These are phyloP conservation scores for Boechera divaricarpa DNA, from an alignment of 345 rosid species.

Conservation along the genomic window DNA sequence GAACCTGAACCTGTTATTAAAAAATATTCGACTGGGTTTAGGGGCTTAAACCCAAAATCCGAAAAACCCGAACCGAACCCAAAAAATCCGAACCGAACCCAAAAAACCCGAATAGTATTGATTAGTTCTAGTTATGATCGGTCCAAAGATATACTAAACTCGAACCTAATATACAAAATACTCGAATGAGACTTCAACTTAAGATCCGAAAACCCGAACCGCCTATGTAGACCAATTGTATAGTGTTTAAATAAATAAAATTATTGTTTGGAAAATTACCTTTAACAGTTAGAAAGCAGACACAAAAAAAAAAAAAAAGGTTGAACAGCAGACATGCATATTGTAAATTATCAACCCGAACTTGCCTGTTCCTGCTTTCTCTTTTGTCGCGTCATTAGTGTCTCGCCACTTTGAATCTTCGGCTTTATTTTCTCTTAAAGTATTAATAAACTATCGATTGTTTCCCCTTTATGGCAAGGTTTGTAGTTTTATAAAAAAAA, in stretches of 20 bases:
- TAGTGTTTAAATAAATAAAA: not conserved
- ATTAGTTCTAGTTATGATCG: too few relatives aligned
- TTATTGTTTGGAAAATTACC: too few relatives aligned
- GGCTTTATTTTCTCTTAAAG: conserved; percentile 1
- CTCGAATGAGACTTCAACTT: too few relatives aligned
- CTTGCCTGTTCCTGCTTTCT: not conserved
- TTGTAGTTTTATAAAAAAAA: not conserved
- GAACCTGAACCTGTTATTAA: too few relatives aligned
- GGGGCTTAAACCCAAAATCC: too few relatives aligned
- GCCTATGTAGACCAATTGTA: not conserved
- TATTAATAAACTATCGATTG: not conserved
- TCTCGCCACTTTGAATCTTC: not conserved
- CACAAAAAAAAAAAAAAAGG: not conserved
- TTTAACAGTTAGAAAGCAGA: not conserved
- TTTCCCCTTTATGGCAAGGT: not conserved
- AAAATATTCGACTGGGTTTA: too few relatives aligned
- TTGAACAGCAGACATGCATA: not conserved
- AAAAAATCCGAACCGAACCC: too few relatives aligned
- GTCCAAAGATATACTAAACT: too few relatives aligned
- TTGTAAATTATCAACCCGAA: not conserved
- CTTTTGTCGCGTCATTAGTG: conserved; percentile 8
- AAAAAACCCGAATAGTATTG: too few relatives aligned
- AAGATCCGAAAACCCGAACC: too few relatives aligned
- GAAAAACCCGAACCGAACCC: too few relatives aligned
- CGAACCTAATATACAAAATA: too few relatives aligned